phyloP scores from a whole-genome alignment of 2,329 filamentous ascomycete genomes.

The Cladorrhinum sp. region DNA sequence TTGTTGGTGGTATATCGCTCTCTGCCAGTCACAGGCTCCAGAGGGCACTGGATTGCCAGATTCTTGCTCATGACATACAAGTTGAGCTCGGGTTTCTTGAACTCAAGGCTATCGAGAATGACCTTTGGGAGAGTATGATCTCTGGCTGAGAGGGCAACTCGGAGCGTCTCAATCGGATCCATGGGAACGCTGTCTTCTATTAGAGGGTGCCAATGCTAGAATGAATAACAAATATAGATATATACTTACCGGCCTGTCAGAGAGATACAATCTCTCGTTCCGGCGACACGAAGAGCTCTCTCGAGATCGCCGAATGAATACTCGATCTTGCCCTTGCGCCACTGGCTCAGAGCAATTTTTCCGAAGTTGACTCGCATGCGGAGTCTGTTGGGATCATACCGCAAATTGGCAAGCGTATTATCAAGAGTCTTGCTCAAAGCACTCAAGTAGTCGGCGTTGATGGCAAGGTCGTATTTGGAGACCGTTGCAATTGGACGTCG shows the following conservation, averaged over 20 bases:
- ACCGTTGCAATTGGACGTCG: not conserved
- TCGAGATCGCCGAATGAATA: constrained; percentile 22
- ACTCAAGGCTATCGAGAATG: not conserved
- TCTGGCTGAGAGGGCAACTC: not conserved
- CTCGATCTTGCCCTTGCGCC: constrained; percentile 19
- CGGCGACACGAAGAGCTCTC: constrained; percentile 11
- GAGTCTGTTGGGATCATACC: constrained; percentile 21
- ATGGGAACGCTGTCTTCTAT: constrained; percentile 8
- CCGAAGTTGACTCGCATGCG: constrained; percentile 26
- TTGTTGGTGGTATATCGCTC: not conserved
- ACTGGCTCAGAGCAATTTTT: constrained; percentile 19
- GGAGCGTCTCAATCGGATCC: constrained; percentile 2
- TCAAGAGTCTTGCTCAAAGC: constrained; percentile 8
- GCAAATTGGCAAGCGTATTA: constrained; percentile 5
- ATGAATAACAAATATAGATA: not conserved
- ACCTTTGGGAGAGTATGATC: constrained; percentile 4
- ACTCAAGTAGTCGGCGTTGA: constrained; percentile 9
- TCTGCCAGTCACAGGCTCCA: constrained; percentile 11
- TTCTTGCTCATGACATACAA: constrained; percentile 24
- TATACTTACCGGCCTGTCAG: constrained; percentile 18
- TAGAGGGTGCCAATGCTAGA: not conserved
- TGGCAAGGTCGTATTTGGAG: not conserved
- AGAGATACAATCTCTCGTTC: constrained; percentile 19
- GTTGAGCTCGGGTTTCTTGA: constrained; percentile 1
- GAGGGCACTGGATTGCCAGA: constrained; percentile 19